Base-by-base conservation (phyloP, 768 basidiomycete species). In the Tremella mesenterica region DNA sequence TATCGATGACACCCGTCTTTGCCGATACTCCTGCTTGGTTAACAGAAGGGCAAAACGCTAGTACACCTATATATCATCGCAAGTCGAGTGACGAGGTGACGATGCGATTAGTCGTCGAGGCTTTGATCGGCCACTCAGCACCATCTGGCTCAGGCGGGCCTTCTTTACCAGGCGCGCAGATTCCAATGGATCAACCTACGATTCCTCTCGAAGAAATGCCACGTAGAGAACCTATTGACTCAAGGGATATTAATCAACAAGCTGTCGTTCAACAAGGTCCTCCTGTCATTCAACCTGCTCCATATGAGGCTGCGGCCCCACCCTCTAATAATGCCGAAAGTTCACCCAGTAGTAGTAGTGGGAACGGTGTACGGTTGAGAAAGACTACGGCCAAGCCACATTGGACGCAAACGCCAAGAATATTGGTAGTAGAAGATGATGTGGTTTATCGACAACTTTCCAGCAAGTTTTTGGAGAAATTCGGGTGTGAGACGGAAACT, bases 371-470 rank as follows among this genome's bases (percentile, higher is more conserved):
- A 6, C 50, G 60, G 7, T 28, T 56, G 1, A 38, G 64, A 3
- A 48, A 59, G 20, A 58, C 48, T 27, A 61, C 48, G 13, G 45
- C 58, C 44, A 51, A 61, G 27, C 60, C 65, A 4, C 54, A 68
- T 30, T 72, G 71, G 71, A 61, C 63, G 20, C 53, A 58, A 27
- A 59, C 89, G 0, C 93, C 93, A 4, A 77, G 86, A 0, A 91
- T 97, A 51, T 73, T 96, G 47, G 79, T 97, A 7, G 93, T 97
- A 9, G 93, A 97, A 72, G 93, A 97, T 73, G 93, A 97, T 65
- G 84, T 84, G 4, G 90, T 97, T 25, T 90, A 85, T 70, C 75
- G 92, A 53, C 85, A 84, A 69, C 74, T 97, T 53, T 85, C 85
- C 58, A 86, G 83, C 77, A 95, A 92, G 76, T 93, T 96, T 71